Percentiles rank a stretch among this genome's conserved stretches.
phyloP scores from a whole-genome alignment of 2,329 filamentous ascomycete genomes.

The Cladosporium sp. region DNA sequence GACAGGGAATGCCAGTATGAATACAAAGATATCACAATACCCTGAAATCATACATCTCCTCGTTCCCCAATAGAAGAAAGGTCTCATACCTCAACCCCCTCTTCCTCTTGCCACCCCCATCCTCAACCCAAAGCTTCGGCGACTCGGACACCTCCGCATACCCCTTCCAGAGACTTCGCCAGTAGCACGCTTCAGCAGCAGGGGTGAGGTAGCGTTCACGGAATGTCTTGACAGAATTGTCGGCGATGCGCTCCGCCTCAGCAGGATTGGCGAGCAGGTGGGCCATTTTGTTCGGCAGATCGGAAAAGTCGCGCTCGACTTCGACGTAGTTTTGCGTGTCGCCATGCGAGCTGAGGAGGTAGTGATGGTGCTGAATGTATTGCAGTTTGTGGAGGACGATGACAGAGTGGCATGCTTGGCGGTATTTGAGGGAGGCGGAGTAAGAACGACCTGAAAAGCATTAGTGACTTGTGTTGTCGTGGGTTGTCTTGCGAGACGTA shows the following conservation, averaged over 20 bases:
- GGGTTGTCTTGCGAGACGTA: conserved; percentile 14
- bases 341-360: conserved; percentile 19
- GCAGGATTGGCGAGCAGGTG: conserved; percentile 40
- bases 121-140: conserved; percentile 15
- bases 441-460: conserved; percentile 23
- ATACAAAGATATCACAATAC: too few relatives aligned
- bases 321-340: conserved; percentile 22
- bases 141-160: conserved; percentile 17
- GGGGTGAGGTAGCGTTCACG: conserved; percentile 46
- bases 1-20: too few relatives aligned
- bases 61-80: conserved; percentile 17
- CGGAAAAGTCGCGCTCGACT: conserved; percentile 37
- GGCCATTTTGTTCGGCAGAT: conserved; percentile 34
- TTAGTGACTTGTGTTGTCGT: neutral
- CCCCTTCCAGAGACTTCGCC: conserved; percentile 17
- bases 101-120: conserved; percentile 8
- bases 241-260: conserved; percentile 46
- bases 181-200: conserved; percentile 28
- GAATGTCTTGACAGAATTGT: conserved; percentile 45
- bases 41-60: conserved; percentile 19
- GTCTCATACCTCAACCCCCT: conserved; percentile 21
- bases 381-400: conserved; percentile 45
- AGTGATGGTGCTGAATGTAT: conserved; percentile 47
- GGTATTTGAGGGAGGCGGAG: conserved; percentile 31
- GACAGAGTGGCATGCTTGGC: conserved; percentile 38